Evolutionary conservation across 345 rosid species (phyloP).

Genomic region (Murraya paniculata): DNA sequence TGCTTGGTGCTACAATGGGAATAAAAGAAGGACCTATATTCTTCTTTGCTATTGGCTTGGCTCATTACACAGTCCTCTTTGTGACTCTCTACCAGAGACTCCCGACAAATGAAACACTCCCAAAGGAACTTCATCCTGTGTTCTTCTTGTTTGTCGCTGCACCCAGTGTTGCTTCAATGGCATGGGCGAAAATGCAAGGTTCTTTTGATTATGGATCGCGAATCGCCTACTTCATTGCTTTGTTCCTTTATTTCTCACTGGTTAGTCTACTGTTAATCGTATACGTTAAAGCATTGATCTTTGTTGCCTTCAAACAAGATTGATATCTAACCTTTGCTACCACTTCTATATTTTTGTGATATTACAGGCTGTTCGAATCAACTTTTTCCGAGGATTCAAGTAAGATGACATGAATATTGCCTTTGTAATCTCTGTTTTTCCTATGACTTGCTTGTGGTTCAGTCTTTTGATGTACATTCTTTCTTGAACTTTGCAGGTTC

Average conservation of each 20-base stretch:
- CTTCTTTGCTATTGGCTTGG: conserved; percentile 82
- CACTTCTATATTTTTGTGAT: conserved; percentile 8
- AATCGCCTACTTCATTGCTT: conserved; percentile 79
- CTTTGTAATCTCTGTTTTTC: not conserved
- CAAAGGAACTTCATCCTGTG: conserved; percentile 94
- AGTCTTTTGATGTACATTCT: not conserved
- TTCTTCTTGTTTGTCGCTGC: conserved; percentile 92
- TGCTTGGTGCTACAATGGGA: conserved; percentile 89
- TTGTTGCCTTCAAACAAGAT: not conserved
- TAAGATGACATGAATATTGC: conserved; percentile 17
- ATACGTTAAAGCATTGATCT: not conserved
- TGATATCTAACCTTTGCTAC: not conserved
- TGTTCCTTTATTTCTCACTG: conserved; percentile 85
- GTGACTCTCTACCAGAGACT: conserved; percentile 93
- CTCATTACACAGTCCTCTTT: conserved; percentile 79
- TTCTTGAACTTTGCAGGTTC: conserved; percentile 43
- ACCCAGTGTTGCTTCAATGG: conserved; percentile 87
- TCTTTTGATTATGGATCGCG: conserved; percentile 72
- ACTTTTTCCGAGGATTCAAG: conserved; percentile 84
- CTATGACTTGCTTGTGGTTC: not conserved
- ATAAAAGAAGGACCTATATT: conserved; percentile 87
- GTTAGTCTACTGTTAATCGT: conserved; percentile 29
- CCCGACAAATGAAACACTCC: conserved; percentile 82
- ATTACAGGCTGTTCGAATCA: conserved; percentile 70
- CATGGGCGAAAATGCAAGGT: conserved; percentile 74